Evolutionary conservation across 345 rosid species (phyloP), one percentile per base, ranked within the genome.

Genomic region (Eucalyptus caleyi): DNA sequence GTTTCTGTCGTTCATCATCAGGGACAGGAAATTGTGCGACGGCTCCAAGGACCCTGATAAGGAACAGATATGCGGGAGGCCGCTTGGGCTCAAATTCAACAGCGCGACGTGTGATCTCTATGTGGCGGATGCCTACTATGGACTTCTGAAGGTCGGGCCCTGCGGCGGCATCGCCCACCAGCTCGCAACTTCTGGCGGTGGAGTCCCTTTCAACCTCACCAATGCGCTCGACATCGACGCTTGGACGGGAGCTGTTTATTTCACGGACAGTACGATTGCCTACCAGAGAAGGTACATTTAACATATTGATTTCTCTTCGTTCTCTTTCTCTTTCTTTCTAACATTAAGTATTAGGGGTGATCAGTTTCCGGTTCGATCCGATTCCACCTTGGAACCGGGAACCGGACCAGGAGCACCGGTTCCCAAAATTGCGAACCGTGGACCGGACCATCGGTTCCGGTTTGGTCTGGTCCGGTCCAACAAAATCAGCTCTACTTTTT

Each of bases 91-190:
- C 6, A 92, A 92, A 87, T 94, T 95, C 87, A 90, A 90, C 90
- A 32, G 62, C 2, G 32, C 11, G 67, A 94, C 94, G 3, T 94
- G 97, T 18, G 93, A 94, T n/a, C 94, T 95, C 40, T 95, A 92
- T 87, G 89, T 95, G 5, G 97, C 96, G 15, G 97, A 95, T 49
- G 97, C 97, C 16, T 95, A 94, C 87, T 92, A 87, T 24, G 97
- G 97, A 27, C 91, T 95, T 4, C 77, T 94, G 16, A 89, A 59
- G 45, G 95, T 94, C 4, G 94, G 95, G 12, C 93, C 91, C 26
- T 2, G 67, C 4, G 95, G 95, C 6, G 95, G 96, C 6, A 88
- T 81, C 15, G 96, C 96, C 32, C 83, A 32, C 15, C 92, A 72
- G 72, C 92, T 95, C 1, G 93, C 89, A 6, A 42, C 88, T 85